Evolutionary conservation across 768 basidiomycete species (phyloP).

Genomic region (Naganishia antarctica): DNA sequence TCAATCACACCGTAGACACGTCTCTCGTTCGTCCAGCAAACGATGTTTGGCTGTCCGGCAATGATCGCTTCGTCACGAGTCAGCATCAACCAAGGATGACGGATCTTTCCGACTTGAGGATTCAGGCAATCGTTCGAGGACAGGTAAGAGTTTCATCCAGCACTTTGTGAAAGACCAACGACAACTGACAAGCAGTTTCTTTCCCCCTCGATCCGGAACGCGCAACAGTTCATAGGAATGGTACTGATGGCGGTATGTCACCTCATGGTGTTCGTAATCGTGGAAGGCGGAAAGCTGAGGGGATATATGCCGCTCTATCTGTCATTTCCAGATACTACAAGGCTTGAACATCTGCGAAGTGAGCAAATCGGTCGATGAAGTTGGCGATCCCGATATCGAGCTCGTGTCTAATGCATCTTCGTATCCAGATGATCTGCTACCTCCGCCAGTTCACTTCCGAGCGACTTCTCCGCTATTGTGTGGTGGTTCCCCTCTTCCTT

Average conservation of each 20-base stretch:
- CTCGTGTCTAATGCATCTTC: too few species aligned
- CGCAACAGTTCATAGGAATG: conserved; percentile 12
- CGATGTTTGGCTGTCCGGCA: too few species aligned
- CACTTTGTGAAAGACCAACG: too few species aligned
- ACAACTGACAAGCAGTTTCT: too few species aligned
- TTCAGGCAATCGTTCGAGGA: not conserved
- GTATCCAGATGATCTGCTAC: conserved; percentile 16
- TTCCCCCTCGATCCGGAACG: too few species aligned
- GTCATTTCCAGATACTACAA: not conserved
- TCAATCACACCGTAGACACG: too few species aligned
- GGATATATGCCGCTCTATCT: not conserved
- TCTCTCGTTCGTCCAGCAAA: too few species aligned
- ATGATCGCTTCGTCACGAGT: not conserved
- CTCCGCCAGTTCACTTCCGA: conserved; percentile 6
- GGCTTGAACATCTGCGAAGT: conserved; percentile 11
- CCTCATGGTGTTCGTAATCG: too few species aligned
- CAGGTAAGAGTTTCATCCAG: too few species aligned
- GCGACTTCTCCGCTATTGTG: conserved; percentile 2
- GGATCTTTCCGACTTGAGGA: not conserved
- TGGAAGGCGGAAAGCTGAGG: too few species aligned
- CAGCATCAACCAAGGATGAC: not conserved
- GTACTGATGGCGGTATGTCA: conserved; percentile 13
- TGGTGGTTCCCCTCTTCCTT: conserved; percentile 16
- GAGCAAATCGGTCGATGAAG: too few species aligned
- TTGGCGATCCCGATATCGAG: too few species aligned